Base-by-base conservation (phyloP, 257 asterid genomes). In the Nemophila menziesii region DNA sequence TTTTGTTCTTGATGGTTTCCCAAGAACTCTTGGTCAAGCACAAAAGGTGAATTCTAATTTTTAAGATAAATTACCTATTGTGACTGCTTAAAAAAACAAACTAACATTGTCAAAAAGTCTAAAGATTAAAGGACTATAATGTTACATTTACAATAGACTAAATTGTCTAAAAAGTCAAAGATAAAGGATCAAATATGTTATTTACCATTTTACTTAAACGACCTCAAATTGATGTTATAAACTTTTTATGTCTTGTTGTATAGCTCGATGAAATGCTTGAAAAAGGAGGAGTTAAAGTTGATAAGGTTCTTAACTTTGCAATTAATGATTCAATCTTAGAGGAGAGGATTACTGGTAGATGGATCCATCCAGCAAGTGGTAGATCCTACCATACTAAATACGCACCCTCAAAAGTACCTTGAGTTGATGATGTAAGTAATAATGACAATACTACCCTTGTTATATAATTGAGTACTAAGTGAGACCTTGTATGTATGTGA, bases 361-460 rank as follows among this genome's bases (percentile, higher is more conserved):
- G 97, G 97, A 87, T 87, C 45, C 97, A 87, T 57, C 95, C 97
- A 20, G 74, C 95, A 20, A 87, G 97, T 69, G 95, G 97, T 33
- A 77, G 95, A 46, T 51, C 80, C 16, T 87, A 87, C 65, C 97
- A 87, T 49, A 64, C 82, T 11, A 83, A 83, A 54, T 87, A 80
- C 52, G 84, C 93, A 19, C 90, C 97, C 36, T 90, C 97, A 10
- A 80, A 80, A 73, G 64, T 50, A 42, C 72, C 84, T 29, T 83
- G 90, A 37, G 62, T 63, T 46, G 97, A 87, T 75, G 95, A 87
- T 67, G 95, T 80, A 77, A 72, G 62, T 20, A 16, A 37, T 43
- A 29, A 29, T 29, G 16, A 16, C 22, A 3, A 39, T 15, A 17
- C 20, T 14, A 1, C 20, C 5, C 20, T 40, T 19, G n/a, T n/a